A percentile compares a stretch with the other conserved stretches of the same genome.
Conservation (phyloP, 108 stramenopile genomes). For the Bacterosira constricta region DNA sequence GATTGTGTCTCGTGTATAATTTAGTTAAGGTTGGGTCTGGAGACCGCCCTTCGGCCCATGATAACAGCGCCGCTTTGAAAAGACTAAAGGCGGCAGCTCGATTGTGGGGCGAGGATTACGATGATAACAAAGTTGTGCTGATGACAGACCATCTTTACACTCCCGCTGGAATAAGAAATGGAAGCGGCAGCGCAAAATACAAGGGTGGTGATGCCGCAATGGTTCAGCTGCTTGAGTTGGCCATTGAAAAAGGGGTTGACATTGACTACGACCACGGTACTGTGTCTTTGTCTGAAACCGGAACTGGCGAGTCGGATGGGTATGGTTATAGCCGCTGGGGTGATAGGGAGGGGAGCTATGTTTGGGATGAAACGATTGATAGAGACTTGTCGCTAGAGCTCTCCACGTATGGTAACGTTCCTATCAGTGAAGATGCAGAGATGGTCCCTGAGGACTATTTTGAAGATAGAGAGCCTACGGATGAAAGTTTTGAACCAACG, state of each 20-base stretch:
- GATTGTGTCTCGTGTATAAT: conserved; percentile 14
- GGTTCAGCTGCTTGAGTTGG: conserved; percentile 16
- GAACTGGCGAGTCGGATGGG: conserved; percentile 1
- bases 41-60: neutral
- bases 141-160: conserved; percentile 36
- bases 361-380: conserved; percentile 19
- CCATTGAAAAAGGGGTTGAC: conserved; percentile 19
- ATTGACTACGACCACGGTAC: conserved; percentile 27
- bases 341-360: conserved; percentile 4
- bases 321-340: conserved; percentile 18
- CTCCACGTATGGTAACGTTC: neutral
- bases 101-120: conserved; percentile 6
- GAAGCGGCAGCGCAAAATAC: conserved; percentile 9
- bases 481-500: conserved; percentile 28
- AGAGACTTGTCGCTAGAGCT: conserved; percentile 8
- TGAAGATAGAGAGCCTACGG: conserved; percentile 12
- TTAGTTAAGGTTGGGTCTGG: conserved; percentile 24
- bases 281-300: conserved; percentile 11
- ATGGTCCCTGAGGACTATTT: conserved; percentile 17
- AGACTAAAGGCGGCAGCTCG: conserved; percentile 5
- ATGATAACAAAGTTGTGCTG: conserved; percentile 21
- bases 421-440: conserved; percentile 16
- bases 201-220: conserved; percentile 23
- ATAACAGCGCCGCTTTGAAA: conserved; percentile 14
- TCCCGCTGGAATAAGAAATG: conserved; percentile 18